Evolutionary conservation across 2,329 filamentous ascomycete species (phyloP), one percentile per base, ranked within the genome.

Genomic region (Hyphodiscus sp.): DNA sequence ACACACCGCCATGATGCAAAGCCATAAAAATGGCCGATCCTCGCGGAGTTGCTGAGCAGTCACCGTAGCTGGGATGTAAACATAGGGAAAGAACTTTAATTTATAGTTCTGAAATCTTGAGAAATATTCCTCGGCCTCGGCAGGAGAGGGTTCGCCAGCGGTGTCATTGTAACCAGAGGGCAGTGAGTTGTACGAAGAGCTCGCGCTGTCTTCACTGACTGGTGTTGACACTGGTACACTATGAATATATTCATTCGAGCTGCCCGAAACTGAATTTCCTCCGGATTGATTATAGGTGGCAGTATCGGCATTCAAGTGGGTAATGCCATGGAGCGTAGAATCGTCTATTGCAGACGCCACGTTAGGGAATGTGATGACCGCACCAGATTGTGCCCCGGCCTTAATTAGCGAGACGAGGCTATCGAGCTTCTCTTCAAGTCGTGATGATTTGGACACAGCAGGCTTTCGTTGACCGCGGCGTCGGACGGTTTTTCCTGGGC

Each of bases 351-450:
- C 11, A 38, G 33, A 4, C 11, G 33, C 2, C 16, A 38, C 33
- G 13, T 13, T 13, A 10, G 33, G 33, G 13, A n/a, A 38, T 38
- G 11, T 38, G 5, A 15, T 13, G 33, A 38, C 33, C 33, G 11
- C 33, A 5, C 11, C 33, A 38, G 33, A 6, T 38, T 38, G 33
- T 4, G 33, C 33, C 16, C 33, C 33, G 13, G 33, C 33, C 33
- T 38, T 38, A 13, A 38, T 38, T 4, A 78, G 70, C 2, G 71
- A 71, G 18, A 77, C 73, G 2, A 79, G 65, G 52, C 76, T 72
- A 45, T 77, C 73, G 8, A 78, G 67, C 65, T 76, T 78, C 60
- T 76, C 74, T 63, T 78, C 76, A 7, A 78, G 68, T 55, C 75
- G 72, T 8, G 74, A 72, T 4, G 73, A 71, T 19, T 72, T 69